phyloP scores from a whole-genome alignment of 2,329 filamentous ascomycete genomes.

The Fusarium praegraminearum region DNA sequence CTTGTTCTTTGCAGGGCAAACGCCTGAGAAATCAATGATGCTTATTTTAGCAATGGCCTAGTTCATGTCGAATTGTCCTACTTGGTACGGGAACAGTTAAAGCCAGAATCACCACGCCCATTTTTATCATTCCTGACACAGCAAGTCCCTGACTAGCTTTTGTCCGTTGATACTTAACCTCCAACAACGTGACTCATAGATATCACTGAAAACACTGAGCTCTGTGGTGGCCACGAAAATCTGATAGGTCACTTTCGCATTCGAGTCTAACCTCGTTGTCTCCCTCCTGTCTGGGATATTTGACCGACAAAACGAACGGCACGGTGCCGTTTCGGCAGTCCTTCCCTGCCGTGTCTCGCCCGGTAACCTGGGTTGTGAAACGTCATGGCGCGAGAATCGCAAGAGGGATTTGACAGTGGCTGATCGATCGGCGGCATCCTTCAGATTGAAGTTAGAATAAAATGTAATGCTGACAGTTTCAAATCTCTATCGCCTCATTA shows the following conservation, averaged over 20 bases:
- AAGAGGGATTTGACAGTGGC: not conserved
- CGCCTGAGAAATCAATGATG: not conserved
- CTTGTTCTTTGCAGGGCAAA: not conserved
- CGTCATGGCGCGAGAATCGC: not conserved
- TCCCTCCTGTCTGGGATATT: not conserved
- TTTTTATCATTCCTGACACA: not conserved
- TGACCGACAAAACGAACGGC: rapidly evolving
- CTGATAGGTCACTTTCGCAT: rapidly evolving
- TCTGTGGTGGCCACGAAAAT: not conserved
- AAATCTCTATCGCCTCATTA: too few species aligned
- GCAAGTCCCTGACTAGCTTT: not conserved
- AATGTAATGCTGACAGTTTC: too few species aligned
- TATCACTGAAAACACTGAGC: not conserved
- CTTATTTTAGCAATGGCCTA: not conserved
- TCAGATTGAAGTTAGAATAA: too few species aligned
- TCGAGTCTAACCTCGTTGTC: not conserved
- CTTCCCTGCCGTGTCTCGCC: not conserved
- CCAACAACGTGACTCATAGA: not conserved
- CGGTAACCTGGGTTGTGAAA: not conserved
- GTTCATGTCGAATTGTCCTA: not conserved
- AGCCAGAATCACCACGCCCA: not conserved
- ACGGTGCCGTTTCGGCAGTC: not conserved
- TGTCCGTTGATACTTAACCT: not conserved
- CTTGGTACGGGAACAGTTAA: not conserved
- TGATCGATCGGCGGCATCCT: not conserved